Evolutionary conservation across 2,329 filamentous ascomycete species (phyloP).

Genomic region (Colletotrichum sp.): DNA sequence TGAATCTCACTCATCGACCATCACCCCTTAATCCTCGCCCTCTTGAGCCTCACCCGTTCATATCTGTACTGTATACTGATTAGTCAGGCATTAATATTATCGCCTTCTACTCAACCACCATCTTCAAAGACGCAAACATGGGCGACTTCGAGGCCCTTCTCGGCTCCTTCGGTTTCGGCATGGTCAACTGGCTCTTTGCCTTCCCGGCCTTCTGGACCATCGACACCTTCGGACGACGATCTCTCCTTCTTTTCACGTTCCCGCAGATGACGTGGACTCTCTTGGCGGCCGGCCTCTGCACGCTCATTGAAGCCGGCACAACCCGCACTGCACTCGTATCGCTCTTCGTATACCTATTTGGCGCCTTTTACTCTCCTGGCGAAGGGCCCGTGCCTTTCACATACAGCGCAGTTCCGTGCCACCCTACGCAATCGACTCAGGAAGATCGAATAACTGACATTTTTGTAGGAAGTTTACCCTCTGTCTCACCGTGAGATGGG

Average conservation of each 20-base stretch:
- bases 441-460: not conserved
- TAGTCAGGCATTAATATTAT: constrained; percentile 68
- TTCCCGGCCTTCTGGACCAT: constrained; percentile 62
- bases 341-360: constrained; percentile 39
- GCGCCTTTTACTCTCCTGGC: constrained; percentile 34
- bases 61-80: not conserved
- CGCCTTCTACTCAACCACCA: constrained; percentile 75
- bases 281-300: constrained; percentile 61
- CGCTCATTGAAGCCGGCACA: constrained; percentile 42
- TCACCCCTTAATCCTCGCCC: not conserved
- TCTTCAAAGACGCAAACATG: constrained; percentile 65
- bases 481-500: constrained; percentile 74
- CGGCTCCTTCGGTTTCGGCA: constrained; percentile 52
- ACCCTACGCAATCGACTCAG: not conserved
- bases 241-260: constrained; percentile 62
- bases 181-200: constrained; percentile 66
- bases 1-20: not conserved
- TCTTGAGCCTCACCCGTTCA: not conserved
- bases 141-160: constrained; percentile 56
- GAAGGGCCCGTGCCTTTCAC: constrained; percentile 74
- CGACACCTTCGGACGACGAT: constrained; percentile 56
- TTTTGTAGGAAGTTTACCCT: constrained; percentile 64
- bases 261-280: constrained; percentile 65
- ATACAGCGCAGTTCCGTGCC: constrained; percentile 57
- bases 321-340: constrained; percentile 52